Percentiles rank a stretch among this genome's conserved stretches.
Evolutionary conservation across 2,329 filamentous ascomycete genomes (phyloP).

Genomic region (Diatrype stigma): DNA sequence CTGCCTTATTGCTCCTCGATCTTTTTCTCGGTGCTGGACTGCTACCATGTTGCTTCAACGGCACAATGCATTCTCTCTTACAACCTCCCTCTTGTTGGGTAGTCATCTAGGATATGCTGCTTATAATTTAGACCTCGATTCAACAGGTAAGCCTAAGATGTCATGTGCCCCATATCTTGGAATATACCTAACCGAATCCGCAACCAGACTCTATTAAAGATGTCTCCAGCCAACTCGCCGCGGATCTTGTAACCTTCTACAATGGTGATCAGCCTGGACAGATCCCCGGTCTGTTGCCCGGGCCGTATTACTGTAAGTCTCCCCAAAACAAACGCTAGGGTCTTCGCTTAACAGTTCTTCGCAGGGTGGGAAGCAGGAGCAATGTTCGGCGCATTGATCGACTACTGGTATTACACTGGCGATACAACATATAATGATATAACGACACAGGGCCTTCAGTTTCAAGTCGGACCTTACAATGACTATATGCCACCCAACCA

Average conservation of each 20-base stretch:
- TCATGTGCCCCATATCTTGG: not conserved
- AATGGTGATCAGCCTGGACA: conserved; percentile 45
- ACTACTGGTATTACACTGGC: conserved; percentile 82
- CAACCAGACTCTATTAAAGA: conserved; percentile 45
- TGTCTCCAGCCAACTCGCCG: conserved; percentile 46
- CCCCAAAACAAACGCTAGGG: not conserved
- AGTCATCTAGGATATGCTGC: not conserved
- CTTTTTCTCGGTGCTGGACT: not conserved
- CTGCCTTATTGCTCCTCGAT: not conserved
- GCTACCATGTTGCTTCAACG: not conserved
- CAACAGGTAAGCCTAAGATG: not conserved
- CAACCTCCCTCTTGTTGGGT: not conserved
- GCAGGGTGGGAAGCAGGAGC: conserved; percentile 72
- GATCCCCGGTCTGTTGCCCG: conserved; percentile 47
- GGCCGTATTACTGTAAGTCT: conserved; percentile 51
- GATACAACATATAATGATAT: conserved; percentile 68
- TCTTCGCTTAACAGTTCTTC: conserved; percentile 5
- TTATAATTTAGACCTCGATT: not conserved
- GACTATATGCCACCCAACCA: conserved; percentile 78
- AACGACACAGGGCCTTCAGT: conserved; percentile 63
- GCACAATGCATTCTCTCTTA: not conserved
- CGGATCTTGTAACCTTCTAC: conserved; percentile 47
- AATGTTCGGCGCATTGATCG: conserved; percentile 66
- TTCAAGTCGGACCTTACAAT: conserved; percentile 66
- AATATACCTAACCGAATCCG: not conserved